Percentiles rank a stretch among this genome's conserved stretches.
These are phyloP conservation scores for Chlorella sp. DNA, from an alignment of 139 green algal genomes.

Conservation along the genomic window DNA sequence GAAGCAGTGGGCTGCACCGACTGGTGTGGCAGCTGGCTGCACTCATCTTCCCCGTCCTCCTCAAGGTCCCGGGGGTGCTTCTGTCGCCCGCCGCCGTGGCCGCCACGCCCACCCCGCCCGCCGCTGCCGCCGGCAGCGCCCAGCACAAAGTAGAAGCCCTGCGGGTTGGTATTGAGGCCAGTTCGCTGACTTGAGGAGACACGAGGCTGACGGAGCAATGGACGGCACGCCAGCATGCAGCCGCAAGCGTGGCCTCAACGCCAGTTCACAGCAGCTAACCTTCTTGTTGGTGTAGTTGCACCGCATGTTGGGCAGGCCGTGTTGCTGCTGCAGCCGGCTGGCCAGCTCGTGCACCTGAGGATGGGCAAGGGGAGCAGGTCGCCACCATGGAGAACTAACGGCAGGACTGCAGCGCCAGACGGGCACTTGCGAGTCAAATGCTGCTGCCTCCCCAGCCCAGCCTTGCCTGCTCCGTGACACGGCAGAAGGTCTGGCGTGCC, in stretches of 20 bases:
- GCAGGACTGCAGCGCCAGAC: too few species aligned
- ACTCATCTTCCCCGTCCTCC: background rate
- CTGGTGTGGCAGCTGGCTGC: background rate
- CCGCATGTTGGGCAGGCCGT: constrained; percentile 54
- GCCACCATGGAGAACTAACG: too few species aligned
- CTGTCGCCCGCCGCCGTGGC: background rate
- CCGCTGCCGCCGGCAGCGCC: background rate
- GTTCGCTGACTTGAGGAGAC: too few species aligned
- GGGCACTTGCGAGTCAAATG: too few species aligned
- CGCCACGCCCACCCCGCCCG: background rate
- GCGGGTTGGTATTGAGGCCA: constrained; percentile 62
- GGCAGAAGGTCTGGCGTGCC: constrained; percentile 78
- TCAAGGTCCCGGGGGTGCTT: background rate
- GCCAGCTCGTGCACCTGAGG: constrained; percentile 73
- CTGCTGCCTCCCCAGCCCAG: too few species aligned
- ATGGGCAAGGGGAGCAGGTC: background rate
- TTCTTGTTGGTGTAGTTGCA: constrained; percentile 66
- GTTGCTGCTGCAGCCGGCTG: constrained; percentile 43
- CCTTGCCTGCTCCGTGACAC: constrained; percentile 70
- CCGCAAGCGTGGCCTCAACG: too few species aligned
- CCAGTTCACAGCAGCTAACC: too few species aligned
- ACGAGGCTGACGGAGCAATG: too few species aligned
- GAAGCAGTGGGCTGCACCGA: too few species aligned
- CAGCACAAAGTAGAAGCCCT: constrained; percentile 31
- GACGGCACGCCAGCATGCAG: too few species aligned